These are phyloP conservation scores for Cyclotella cryptica DNA, from an alignment of 108 stramenopile genomes.

Conservation along the genomic window DNA sequence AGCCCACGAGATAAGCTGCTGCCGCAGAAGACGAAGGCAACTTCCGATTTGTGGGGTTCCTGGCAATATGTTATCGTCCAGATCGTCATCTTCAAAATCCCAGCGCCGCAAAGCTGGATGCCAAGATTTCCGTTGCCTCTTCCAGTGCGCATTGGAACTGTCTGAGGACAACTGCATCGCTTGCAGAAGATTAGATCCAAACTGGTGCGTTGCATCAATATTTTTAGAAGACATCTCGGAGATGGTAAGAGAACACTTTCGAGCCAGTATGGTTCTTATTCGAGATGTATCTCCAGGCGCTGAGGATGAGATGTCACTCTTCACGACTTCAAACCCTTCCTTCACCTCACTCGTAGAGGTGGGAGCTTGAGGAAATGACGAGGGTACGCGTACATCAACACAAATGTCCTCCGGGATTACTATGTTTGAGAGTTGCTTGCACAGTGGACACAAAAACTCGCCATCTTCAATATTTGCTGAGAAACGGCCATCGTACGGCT, in stretches of 20 bases:
- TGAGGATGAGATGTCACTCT: slow-evolving; percentile 21
- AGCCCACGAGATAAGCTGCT: slow-evolving; percentile 88
- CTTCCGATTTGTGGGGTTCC: slow-evolving; percentile 48
- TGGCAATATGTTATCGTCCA: slow-evolving; percentile 19
- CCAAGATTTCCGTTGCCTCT: slow-evolving; percentile 60
- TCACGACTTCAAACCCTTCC: slow-evolving; percentile 45
- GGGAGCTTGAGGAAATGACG: slow-evolving; percentile 16
- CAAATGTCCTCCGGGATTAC: slow-evolving; percentile 86
- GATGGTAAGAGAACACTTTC: slow-evolving; percentile 25
- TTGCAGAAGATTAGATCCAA: slow-evolving; percentile 72
- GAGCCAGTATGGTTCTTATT: slow-evolving; percentile 34
- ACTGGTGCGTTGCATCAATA: slow-evolving; percentile 69
- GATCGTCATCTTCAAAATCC: slow-evolving; percentile 81
- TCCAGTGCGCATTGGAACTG: slow-evolving; percentile 48
- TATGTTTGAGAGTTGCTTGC: slow-evolving; percentile 95
- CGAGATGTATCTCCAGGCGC: slow-evolving; percentile 31
- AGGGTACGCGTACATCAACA: slow-evolving; percentile 15
- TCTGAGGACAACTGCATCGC: slow-evolving; percentile 84
- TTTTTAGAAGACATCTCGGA: slow-evolving; percentile 19
- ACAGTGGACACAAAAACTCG: slow-evolving; percentile 97
- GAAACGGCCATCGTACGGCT: slow-evolving; percentile 91
- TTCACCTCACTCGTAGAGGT: slow-evolving; percentile 28
- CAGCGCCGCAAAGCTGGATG: slow-evolving; percentile 77
- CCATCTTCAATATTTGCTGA: slow-evolving; percentile 91
- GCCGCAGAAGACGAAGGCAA: slow-evolving; percentile 75